Conservation (phyloP, 2,329 filamentous ascomycete genomes). For the Penicillium griseofulvum region DNA sequence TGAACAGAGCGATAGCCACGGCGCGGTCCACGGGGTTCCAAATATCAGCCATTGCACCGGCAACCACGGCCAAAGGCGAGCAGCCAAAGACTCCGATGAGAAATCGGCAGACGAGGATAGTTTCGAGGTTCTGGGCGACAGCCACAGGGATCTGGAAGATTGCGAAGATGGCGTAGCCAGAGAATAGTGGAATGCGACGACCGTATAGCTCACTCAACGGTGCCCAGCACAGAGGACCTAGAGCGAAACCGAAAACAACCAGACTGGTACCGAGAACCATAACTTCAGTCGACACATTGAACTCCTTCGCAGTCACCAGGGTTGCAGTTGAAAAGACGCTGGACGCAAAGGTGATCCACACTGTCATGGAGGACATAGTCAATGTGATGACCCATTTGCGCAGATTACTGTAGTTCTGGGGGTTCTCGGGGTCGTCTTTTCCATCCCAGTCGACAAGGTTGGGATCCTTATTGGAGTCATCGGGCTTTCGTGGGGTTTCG, state of each 20-base stretch:
- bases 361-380: conserved; percentile 43
- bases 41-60: conserved; percentile 51
- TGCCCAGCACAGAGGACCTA: conserved; percentile 43
- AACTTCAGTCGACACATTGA: conserved; percentile 48
- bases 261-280: conserved; percentile 52
- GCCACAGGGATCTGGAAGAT: conserved; percentile 56
- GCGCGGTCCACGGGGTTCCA: conserved; percentile 50
- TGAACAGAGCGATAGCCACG: conserved; percentile 48
- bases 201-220: conserved; percentile 50
- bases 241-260: conserved; percentile 47
- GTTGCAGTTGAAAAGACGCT: conserved; percentile 49
- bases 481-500: background rate
- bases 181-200: conserved; percentile 47
- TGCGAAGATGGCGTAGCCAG: conserved; percentile 47
- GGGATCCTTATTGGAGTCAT: conserved; percentile 22
- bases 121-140: conserved; percentile 51
- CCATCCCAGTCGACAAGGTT: conserved; percentile 34
- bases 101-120: conserved; percentile 54
- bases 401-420: conserved; percentile 24
- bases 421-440: conserved; percentile 30
- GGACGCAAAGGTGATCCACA: conserved; percentile 50
- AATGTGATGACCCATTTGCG: conserved; percentile 46
- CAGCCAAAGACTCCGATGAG: conserved; percentile 52
- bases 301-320: conserved; percentile 41
- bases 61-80: conserved; percentile 51